phyloP scores from a whole-genome alignment of 441 rosid species.

The Pelargonium fulgidum region DNA sequence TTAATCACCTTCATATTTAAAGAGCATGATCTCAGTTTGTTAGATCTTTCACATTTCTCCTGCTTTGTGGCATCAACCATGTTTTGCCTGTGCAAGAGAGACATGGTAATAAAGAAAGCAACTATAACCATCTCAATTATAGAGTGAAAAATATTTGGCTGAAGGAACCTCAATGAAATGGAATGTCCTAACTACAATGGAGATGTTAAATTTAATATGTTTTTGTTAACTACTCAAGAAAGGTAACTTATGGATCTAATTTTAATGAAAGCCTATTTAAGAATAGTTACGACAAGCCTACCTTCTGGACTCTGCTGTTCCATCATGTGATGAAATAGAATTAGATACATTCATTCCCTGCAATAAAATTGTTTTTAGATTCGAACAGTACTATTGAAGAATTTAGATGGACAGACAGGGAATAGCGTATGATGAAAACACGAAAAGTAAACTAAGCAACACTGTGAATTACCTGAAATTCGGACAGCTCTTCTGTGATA shows the following conservation, averaged over 20 bases:
- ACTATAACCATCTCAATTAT: constrained; percentile 6
- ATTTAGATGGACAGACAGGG: background rate
- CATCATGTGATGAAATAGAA: constrained; percentile 27
- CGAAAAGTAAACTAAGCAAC: constrained; percentile 3
- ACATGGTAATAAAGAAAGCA: constrained; percentile 10
- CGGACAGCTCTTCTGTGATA: constrained; percentile 33
- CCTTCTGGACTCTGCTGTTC: constrained; percentile 33
- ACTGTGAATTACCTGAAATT: constrained; percentile 39
- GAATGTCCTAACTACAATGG: background rate
- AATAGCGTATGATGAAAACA: background rate
- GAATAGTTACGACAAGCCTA: constrained; percentile 10
- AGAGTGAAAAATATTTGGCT: background rate
- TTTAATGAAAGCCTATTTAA: background rate
- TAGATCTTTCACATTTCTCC: constrained; percentile 35
- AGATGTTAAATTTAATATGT: background rate
- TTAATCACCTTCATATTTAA: constrained; percentile 40
- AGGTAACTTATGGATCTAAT: background rate
- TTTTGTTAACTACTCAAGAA: background rate
- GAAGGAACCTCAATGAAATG: background rate
- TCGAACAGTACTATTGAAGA: background rate
- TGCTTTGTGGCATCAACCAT: constrained; percentile 21
- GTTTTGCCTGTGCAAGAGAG: constrained; percentile 26
- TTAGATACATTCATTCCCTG: constrained; percentile 29
- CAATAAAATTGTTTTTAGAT: constrained; percentile 17
- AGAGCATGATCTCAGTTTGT: constrained; percentile 29